Evolutionary conservation across 495 filamentous ascomycete genomes (phyloP), one percentile per base, ranked within the genome.

Genomic region (Penicillium egyptiacum): DNA sequence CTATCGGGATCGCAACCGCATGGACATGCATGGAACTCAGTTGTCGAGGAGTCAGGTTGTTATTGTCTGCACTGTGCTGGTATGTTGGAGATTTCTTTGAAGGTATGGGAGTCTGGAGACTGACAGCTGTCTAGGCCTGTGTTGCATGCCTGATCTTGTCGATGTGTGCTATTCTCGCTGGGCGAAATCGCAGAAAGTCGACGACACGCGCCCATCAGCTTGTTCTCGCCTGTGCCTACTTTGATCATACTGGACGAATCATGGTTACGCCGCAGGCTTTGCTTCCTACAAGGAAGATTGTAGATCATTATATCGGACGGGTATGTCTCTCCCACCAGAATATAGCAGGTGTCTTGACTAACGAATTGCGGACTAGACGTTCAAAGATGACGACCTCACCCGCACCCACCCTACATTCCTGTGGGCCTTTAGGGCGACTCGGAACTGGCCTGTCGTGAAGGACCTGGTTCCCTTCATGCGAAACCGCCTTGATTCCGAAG

Each of bases 231-330:
- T 84, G 86, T 50, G 88, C 84, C 2, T 82, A 87, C 33, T 96
- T 96, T 64, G 89, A 96, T 63, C 73, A 69, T 3, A 81, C 86
- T 22, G 91, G 90, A 1, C 82, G 84, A 40, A 70, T 96, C 26
- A 81, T 96, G 78, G 91, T 96, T 1, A 88, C 84, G 1, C 80
- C 87, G 0, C 87, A 92, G 59, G 91, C 92, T 2, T 70, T 86
- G n/a, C 70, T 96, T n/a, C 92, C 92, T 1, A 87, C 78, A 41
- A 82, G 82, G 53, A 89, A 91, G 66, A 88, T 96, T 53, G 92
- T 90, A 0, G 86, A 87, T 57, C 81, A 86, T 23, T 95, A 89
- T 61, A 69, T 90, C 41, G 88, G 90, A 69, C 80, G 76, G 59
- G 82, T 87, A 71, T 53, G 73, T 69, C 33, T 23, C 12, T 9